These are phyloP conservation scores for Lablab purpureus DNA, from an alignment of 306 rosid genomes.

Conservation along the genomic window DNA sequence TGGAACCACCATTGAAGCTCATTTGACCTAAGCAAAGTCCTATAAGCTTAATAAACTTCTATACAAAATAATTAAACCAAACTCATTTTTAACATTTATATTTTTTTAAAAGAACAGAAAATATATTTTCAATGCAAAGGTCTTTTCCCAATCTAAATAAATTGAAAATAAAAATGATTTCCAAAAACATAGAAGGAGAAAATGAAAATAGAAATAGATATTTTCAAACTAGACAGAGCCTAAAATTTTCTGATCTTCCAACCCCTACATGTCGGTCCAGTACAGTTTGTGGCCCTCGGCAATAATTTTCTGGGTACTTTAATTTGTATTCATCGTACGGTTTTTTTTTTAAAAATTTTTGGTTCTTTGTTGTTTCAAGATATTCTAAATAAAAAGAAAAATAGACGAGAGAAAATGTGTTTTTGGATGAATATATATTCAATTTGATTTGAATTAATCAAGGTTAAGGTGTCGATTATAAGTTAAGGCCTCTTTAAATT, in stretches of 20 bases:
- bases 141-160: not conserved
- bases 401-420: too few relatives aligned
- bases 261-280: not conserved
- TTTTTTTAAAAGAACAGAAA: not conserved
- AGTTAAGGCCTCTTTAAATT: not conserved
- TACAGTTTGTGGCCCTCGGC: not conserved
- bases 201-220: not conserved
- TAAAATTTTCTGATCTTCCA: not conserved
- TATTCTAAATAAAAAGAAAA: too few relatives aligned
- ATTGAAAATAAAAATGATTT: not conserved
- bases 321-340: not conserved
- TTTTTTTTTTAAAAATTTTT: too few relatives aligned
- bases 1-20: not conserved
- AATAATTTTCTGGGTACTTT: not conserved
- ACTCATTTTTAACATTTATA: not conserved
- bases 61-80: not conserved
- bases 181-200: not conserved
- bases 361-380: too few relatives aligned
- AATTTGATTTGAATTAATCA: too few relatives aligned
- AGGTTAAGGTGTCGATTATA: too few relatives aligned
- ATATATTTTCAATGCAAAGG: not conserved
- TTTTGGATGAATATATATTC: too few relatives aligned
- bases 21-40: not conserved
- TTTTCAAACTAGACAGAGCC: not conserved
- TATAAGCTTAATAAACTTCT: not conserved